Evolutionary conservation across 106 monocot genomes (phyloP).

Genomic region (Xerophyta viscosa): DNA sequence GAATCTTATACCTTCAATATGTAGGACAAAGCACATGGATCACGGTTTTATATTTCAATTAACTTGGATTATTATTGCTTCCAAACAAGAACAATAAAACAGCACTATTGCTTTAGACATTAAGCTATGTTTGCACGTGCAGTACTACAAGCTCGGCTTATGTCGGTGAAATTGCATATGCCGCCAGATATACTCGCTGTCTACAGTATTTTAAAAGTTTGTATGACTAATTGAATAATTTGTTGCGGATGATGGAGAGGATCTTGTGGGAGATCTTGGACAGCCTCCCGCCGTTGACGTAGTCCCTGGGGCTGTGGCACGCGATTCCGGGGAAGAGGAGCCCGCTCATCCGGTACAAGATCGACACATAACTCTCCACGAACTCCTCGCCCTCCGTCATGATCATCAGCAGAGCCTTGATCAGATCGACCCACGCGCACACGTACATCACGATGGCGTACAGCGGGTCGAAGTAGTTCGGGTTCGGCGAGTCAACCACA

Average conservation of each 20-base stretch:
- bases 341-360: conserved; percentile 18
- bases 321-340: conserved; percentile 21
- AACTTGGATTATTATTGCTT: too few species aligned
- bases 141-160: too few species aligned
- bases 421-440: conserved; percentile 11
- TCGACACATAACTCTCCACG: conserved; percentile 14
- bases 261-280: conserved; percentile 7
- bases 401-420: conserved; percentile 17
- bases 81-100: too few species aligned
- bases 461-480: conserved; percentile 23
- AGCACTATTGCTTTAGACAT: too few species aligned
- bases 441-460: conserved; percentile 11
- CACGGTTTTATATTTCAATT: too few species aligned
- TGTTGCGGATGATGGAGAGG: background rate
- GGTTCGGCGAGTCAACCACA: conserved; percentile 23
- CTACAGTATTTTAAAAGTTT: too few species aligned
- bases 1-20: too few species aligned
- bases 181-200: too few species aligned
- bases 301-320: conserved; percentile 45
- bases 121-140: too few species aligned
- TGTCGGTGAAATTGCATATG: too few species aligned
- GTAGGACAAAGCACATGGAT: too few species aligned
- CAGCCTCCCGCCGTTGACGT: conserved; percentile 25
- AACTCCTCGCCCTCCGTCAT: conserved; percentile 7
- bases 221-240: too few species aligned